Evolutionary conservation across 306 rosid species (phyloP), one percentile per base, ranked within the genome.

Genomic region (Sicyos baderoa): DNA sequence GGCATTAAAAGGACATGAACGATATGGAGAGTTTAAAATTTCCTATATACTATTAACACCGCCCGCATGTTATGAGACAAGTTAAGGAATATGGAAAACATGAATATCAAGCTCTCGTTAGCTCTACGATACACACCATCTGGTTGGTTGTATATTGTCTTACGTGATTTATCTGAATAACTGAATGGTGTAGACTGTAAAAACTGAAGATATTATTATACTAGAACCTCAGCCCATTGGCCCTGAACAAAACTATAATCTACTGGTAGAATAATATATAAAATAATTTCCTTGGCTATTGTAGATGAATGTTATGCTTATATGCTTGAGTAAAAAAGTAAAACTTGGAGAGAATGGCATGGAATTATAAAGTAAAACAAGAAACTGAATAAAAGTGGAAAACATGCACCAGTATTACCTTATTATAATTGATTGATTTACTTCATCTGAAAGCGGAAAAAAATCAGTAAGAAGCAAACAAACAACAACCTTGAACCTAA

Each of bases 401-500:
- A 71, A 71, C 37, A 18, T 6, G 49, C 62, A 53, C 37, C 54
- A 47, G 53, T 14, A 48, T 66, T 66, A 93, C 99, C 99, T 93
- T 86, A 93, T 93, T 55, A 93, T 88, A 72, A 93, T 93, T 8
- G 97, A 93, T 70, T 93, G 99, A 79, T 93, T 93, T 72, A 90
- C 96, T 90, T 93, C 99, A 76, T 93, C 99, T 93, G 97, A 68
- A 82, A 1, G 57, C 54, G 76, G 4, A 73, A 42, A 70, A 57
- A 65, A 71, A 63, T 6, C 32, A 25, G 52, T 72, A 62, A 76
- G 48, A 79, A 83, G 70, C 55, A 9, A 18, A 59, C 57, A 75
- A 68, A 35, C 40, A 2, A 63, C 68, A 77, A 48, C 77, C 45
- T 13, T 17, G 22, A 53, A 53, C 14, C 29, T 16, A 19, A 71